Evolutionary conservation across 2,329 filamentous ascomycete species (phyloP), one percentile per base, ranked within the genome.

Genomic region (Tolypocladium ovalisporum): DNA sequence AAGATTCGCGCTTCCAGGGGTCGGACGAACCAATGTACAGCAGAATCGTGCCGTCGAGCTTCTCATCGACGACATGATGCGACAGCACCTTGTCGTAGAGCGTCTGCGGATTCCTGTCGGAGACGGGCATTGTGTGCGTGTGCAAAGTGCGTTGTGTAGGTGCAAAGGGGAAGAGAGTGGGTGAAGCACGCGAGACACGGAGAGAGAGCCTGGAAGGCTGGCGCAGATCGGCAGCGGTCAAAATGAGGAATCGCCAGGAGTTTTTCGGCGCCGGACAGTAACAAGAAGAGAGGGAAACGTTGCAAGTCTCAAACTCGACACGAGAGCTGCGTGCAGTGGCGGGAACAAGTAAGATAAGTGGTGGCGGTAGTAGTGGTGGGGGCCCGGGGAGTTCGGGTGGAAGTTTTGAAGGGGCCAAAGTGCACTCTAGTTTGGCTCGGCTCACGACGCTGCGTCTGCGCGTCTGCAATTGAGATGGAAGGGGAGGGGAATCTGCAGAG

Each of bases 31-130:
- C 90, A 70, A 97, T 97, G 73, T 97, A 97, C 59, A 97, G 81
- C 63, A 96, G 78, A 67, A 95, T 80, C 58, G 92, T 97, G 75
- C 93, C 93, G 75, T 97, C 93, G 57, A 90, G 84, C 81, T 92
- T 90, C 83, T 96, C 89, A 69, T 97, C 90, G 70, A 99, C 92
- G 67, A 97, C 87, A 74, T 99, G 94, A 77, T 87, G 87, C 67
- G 90, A 84, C 68, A 97, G 88, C 75, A 97, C 92, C 85, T 97
- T 97, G 82, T 97, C 93, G 77, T 97, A 97, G 70, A 97, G 82
- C 66, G 92, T 96, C 75, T 86, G 86, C 57, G 89, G 90, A 63
- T 79, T 81, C 72, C 80, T 79, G 65, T 87, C 85, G 65, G 83
- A 83, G 69, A 80, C 82, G 70, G 90, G 90, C 90, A 96, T 95